Base-by-base conservation (phyloP, 208 protist species). In the Endotrypanum monterogeii region DNA sequence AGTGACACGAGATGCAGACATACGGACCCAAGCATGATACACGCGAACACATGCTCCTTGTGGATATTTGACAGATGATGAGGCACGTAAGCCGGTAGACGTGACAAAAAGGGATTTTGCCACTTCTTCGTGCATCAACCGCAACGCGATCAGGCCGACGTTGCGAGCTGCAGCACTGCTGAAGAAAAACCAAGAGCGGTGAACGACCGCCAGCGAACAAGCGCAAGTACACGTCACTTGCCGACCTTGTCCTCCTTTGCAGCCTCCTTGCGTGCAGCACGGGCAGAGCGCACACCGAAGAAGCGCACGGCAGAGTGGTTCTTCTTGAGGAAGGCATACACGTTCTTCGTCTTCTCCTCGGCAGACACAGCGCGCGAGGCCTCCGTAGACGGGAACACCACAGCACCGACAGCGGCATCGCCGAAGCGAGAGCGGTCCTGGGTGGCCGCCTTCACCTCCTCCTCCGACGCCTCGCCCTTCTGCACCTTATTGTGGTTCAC, bases 311-410 rank as follows among this genome's bases (percentile, higher is more conserved):
- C 96, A 65, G 93, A 90, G 84, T 96, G 89, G 80, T 96, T 95
- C 76, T 91, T 90, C 83, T 98, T 95, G 73, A 99, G 83, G 78
- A 93, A 94, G 58, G 87, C 77, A 93, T 92, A 98, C 69, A 96
- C 96, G 58, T 91, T 88, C 83, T 93, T 94, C 54, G 79, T 93
- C 72, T 93, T 83, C 80, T 98, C 89, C 80, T 98, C 91, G 71
- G 85, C 88, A 50, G 92, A 91, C 73, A 98, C 86, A 35, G 82
- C 86, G 83, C 96, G 94, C 25, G 91, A 79, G 28, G 86, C 84
- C 79, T 94, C 89, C 11, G 63, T 61, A 20, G 83, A 76, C 56
- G 83, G 79, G 44, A 65, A 83, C 82, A 93, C 82, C 48, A 89
- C 48, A 35, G 90, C 57, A 39, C 93, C 93, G 73, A 96, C 86